These are phyloP conservation scores for Fusarium sp. DNA, from an alignment of 2,329 filamentous ascomycete genomes.

Conservation along the genomic window DNA sequence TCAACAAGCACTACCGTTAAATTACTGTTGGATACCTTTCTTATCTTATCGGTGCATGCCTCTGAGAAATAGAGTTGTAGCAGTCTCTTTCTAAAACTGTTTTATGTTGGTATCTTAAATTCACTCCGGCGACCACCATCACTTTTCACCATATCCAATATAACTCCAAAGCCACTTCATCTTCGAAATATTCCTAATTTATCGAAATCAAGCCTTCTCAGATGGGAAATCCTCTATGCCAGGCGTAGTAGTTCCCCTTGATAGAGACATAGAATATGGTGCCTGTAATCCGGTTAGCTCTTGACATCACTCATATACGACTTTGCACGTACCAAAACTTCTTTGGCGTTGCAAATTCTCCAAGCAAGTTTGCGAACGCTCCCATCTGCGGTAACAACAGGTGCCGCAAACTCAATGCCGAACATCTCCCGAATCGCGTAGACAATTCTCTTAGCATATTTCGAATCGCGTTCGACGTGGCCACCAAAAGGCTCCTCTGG, in stretches of 20 bases:
- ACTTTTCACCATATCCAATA: slow-evolving; percentile 1
- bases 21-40: too few relatives aligned
- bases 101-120: slow-evolving; percentile 36
- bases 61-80: background rate
- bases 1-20: too few relatives aligned
- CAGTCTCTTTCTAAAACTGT: background rate
- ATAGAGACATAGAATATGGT: slow-evolving; percentile 78
- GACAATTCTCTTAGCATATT: slow-evolving; percentile 89
- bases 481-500: slow-evolving; percentile 86
- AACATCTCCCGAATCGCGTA: slow-evolving; percentile 98
- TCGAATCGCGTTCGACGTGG: slow-evolving; percentile 86
- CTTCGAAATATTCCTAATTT: background rate
- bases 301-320: background rate
- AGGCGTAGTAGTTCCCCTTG: slow-evolving; percentile 73
- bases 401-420: slow-evolving; percentile 93
- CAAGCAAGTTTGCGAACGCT: slow-evolving; percentile 91
- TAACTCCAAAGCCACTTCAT: slow-evolving; percentile 1
- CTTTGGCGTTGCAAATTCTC: slow-evolving; percentile 95
- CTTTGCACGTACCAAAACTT: slow-evolving; percentile 79
- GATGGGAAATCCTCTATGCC: slow-evolving; percentile 57
- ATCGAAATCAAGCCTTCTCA: slow-evolving; percentile 38
- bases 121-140: slow-evolving; percentile 7
- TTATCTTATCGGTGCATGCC: too few relatives aligned
- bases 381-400: slow-evolving; percentile 92
- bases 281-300: slow-evolving; percentile 61